A percentile compares a stretch with the other conserved stretches of the same genome.
Conservation (phyloP, 148 eudicot species). For the Fagopyrum tataricum region DNA sequence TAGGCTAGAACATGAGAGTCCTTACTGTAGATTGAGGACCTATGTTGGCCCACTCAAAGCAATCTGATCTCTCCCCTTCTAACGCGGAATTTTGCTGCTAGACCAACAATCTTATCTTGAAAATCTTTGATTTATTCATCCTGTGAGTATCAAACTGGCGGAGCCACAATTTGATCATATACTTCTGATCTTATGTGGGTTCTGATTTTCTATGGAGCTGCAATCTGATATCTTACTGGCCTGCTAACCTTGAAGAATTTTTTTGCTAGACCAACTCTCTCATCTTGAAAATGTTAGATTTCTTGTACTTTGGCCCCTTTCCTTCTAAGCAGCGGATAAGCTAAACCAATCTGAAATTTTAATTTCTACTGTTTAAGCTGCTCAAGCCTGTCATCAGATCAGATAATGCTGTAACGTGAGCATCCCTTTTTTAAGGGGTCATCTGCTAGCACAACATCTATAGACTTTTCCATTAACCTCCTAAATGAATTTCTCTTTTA, state of each 20-base stretch:
- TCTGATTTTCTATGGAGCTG: neutral
- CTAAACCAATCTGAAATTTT: neutral
- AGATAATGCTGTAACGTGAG: neutral
- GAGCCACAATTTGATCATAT: neutral
- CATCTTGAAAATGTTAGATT: neutral
- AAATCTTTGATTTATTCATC: neutral
- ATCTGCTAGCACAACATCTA: slow-evolving; percentile 1
- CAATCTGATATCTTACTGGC: too few relatives aligned
- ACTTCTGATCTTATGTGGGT: neutral
- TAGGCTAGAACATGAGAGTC: neutral
- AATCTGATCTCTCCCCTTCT: neutral
- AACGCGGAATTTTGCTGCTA: neutral
- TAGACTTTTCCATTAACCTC: neutral
- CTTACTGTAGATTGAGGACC: neutral
- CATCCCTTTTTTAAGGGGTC: neutral
- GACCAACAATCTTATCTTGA: neutral
- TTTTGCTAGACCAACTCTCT: too few relatives aligned
- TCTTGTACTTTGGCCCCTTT: neutral
- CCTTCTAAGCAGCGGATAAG: neutral
- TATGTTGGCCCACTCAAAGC: neutral
- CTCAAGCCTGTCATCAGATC: neutral
- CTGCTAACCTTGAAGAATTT: too few relatives aligned
- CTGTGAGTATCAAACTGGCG: neutral
- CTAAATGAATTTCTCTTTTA: neutral
- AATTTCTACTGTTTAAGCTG: neutral